These are phyloP conservation scores for Syncephalis fuscata DNA, from an alignment of 371 early-diverging fungal genomes.

Conservation along the genomic window DNA sequence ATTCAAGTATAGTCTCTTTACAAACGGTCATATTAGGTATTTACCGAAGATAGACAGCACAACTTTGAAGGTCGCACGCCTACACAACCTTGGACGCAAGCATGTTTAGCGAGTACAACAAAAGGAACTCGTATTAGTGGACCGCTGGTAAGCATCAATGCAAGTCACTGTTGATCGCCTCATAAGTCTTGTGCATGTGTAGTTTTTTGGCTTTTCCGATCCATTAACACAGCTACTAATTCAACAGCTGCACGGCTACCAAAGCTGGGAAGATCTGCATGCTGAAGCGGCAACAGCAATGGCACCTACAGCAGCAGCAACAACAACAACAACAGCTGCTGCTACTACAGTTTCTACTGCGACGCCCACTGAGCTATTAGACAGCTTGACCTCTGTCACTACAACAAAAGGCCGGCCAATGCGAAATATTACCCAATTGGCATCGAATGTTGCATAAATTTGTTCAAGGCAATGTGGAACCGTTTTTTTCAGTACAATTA, in stretches of 20 bases:
- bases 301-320: no score
- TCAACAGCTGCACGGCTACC: constrained; percentile 11
- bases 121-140: constrained; percentile 18
- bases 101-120: constrained; percentile 13
- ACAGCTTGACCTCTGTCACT: no score
- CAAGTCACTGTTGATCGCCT: background rate
- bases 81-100: constrained; percentile 16
- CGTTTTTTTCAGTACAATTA: no score
- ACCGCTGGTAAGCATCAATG: constrained; percentile 4
- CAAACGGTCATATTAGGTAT: background rate
- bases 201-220: constrained; percentile 16
- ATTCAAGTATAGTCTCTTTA: no score
- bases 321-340: no score
- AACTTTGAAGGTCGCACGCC: constrained; percentile 12
- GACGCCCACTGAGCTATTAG: no score
- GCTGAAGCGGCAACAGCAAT: no score
- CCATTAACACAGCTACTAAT: constrained; percentile 18
- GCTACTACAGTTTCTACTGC: no score
- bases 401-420: no score
- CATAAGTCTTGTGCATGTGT: background rate
- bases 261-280: constrained; percentile 1
- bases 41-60: constrained; percentile 6
- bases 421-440: no score
- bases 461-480: no score
- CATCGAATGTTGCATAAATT: no score